Evolutionary conservation across 331 rosid genomes (phyloP), one percentile per base, ranked within the genome.

Genomic region (Pyrus hybrid): DNA sequence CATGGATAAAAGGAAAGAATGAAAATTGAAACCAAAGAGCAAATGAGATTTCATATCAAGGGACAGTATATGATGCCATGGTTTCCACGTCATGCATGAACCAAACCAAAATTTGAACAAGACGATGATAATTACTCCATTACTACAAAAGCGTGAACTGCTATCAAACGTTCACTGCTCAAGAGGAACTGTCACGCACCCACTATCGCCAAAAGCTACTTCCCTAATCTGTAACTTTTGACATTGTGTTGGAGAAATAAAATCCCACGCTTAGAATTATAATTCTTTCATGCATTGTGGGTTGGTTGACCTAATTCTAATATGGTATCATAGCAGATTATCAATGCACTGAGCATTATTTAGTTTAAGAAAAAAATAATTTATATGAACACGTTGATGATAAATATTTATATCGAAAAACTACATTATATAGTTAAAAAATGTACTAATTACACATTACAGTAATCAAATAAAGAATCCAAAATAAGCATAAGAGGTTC

Each of bases 31-130:
- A 54, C 47, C 37, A 35, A 78, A 53, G 62, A 67, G 21, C 22
- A 47, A 72, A 32, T 74, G 28, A 70, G 28, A 60, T 57, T 70
- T 76, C 82, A 74, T 73, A 3, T 49, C n/a, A 74, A 82, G 56
- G 56, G 20, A 4, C 54, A 5, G 62, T 37, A 71, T 32, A 70
- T 83, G 78, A 75, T 79, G 74, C 76, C 53, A 77, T 76, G 71
- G 67, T 68, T 76, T 76, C 84, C 81, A 76, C 86, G 78, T 79
- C 80, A 79, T 71, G 83, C 76, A 75, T 73, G 28, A 60, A 26
- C 68, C 53, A 72, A 22, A 41, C 17, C 70, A 63, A 70, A 62
- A 53, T 63, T 70, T 63, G 72, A n/a, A 75, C 60, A 70, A 71
- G 71, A 66, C 76, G 66, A 35, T 66, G 49, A 69, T 10, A 77